These are phyloP conservation scores for Penicillium sp. DNA, from an alignment of 2,329 filamentous ascomycete species.

Conservation along the genomic window DNA sequence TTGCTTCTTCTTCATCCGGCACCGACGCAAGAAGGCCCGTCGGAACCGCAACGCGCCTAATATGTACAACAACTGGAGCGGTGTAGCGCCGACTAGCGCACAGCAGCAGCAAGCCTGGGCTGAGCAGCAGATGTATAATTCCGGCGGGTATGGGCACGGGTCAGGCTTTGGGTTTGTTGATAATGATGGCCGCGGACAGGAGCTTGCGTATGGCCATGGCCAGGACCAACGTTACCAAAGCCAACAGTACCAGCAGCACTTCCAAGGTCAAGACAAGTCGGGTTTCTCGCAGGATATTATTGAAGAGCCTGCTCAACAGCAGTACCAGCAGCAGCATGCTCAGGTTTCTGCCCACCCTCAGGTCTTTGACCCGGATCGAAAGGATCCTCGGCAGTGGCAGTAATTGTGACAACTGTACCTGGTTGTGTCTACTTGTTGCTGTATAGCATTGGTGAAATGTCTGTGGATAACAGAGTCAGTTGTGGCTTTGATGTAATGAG, in stretches of 20 bases:
- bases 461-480: not conserved
- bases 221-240: constrained; percentile 1
- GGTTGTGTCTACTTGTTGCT: not conserved
- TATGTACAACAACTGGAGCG: constrained; percentile 31
- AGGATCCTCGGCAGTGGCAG: constrained; percentile 2
- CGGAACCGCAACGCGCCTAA: constrained; percentile 22
- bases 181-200: constrained; percentile 22
- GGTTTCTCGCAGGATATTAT: constrained; percentile 8
- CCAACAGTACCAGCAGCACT: constrained; percentile 6
- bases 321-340: not conserved
- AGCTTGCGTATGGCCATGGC: constrained; percentile 13
- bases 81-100: constrained; percentile 25
- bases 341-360: not conserved
- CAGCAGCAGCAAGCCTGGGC: constrained; percentile 18
- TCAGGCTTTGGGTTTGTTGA: constrained; percentile 24
- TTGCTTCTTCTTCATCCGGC: constrained; percentile 38
- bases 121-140: constrained; percentile 4
- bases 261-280: constrained; percentile 2
- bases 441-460: not conserved
- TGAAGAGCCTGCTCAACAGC: constrained; percentile 2
- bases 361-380: constrained; percentile 4
- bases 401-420: not conserved
- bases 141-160: constrained; percentile 13
- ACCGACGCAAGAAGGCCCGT: constrained; percentile 32
- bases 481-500: not conserved